Conservation (phyloP, 148 eudicot species). For the Cornus kousa region DNA sequence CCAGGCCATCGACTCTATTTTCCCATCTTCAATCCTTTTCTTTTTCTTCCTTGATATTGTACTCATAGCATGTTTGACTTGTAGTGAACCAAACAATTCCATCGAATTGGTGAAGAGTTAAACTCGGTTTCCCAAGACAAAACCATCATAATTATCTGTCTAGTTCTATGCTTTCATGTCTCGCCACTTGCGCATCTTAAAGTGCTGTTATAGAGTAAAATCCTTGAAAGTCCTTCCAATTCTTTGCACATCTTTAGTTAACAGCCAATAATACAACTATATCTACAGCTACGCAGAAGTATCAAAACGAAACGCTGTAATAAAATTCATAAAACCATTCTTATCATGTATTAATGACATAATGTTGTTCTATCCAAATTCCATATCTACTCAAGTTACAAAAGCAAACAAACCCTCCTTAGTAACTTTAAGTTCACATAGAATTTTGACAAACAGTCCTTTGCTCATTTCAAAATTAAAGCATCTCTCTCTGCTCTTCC, state of each 20-base stretch:
- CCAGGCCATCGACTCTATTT: neutral
- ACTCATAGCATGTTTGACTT: neutral
- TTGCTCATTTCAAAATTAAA: neutral
- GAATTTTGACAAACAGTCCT: neutral
- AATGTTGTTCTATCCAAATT: neutral
- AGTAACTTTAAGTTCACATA: neutral
- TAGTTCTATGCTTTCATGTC: neutral
- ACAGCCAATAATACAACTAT: neutral
- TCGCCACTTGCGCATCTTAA: neutral
- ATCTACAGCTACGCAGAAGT: neutral
- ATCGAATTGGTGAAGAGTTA: neutral
- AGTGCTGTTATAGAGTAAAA: no score
- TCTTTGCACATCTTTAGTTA: neutral
- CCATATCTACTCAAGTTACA: neutral
- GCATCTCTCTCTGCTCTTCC: neutral
- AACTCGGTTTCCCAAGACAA: no score
- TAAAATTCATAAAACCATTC: neutral
- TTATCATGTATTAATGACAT: neutral
- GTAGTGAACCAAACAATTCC: neutral
- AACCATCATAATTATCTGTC: neutral
- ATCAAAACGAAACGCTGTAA: neutral
- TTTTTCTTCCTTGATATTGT: neutral
- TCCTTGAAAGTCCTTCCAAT: neutral
- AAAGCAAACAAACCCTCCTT: neutral
- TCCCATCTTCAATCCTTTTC: neutral